phyloP scores from a whole-genome alignment of 768 basidiomycete species.

The Lactarius quietus region DNA sequence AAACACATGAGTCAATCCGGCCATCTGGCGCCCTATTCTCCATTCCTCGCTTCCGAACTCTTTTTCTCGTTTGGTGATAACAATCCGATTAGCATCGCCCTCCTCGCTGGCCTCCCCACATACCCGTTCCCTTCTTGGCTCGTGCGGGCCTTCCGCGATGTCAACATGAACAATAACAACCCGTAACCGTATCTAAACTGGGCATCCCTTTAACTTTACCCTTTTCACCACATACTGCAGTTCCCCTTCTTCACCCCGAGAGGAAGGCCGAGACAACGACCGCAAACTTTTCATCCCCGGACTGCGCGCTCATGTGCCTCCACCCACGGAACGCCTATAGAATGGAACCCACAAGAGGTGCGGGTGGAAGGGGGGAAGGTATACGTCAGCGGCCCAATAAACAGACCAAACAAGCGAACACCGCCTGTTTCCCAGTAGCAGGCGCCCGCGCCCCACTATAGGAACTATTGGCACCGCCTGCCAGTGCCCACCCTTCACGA shows the following conservation, averaged over 20 bases:
- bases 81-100: constrained; percentile 1
- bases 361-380: not conserved
- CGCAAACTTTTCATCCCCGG: constrained; percentile 29
- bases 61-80: constrained; percentile 2
- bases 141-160: constrained; percentile 11
- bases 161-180: not conserved
- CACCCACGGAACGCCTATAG: constrained; percentile 69
- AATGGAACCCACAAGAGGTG: constrained; percentile 1
- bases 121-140: constrained; percentile 8
- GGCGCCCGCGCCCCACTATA: constrained; percentile 16
- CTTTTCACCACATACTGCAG: not conserved
- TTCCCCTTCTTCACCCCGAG: not conserved
- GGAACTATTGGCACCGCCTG: not conserved
- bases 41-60: constrained; percentile 4
- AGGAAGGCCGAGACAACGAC: too few relatives aligned
- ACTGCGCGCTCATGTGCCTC: constrained; percentile 69
- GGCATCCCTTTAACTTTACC: constrained; percentile 8
- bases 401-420: constrained; percentile 3
- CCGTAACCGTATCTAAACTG: constrained; percentile 5
- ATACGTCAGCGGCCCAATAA: constrained; percentile 10
- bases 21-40: constrained; percentile 7
- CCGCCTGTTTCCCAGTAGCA: constrained; percentile 5
- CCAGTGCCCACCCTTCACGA: too few relatives aligned
- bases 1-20: constrained; percentile 6
- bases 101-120: not conserved